Evolutionary conservation across 306 rosid genomes (phyloP).

Genomic region (Acacia melanoxylon): DNA sequence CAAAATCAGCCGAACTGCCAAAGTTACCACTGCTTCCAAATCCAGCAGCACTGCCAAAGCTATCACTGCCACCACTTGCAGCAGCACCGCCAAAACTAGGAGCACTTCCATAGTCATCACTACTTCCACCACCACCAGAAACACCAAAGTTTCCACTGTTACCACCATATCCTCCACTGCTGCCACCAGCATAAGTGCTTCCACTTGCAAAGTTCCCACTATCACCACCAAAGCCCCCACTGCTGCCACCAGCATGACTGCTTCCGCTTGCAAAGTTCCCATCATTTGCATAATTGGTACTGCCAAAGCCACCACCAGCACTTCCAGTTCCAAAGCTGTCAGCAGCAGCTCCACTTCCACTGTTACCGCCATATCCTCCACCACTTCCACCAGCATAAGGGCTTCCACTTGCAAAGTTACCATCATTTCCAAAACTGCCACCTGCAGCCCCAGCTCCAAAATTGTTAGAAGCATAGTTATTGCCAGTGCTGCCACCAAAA

Average conservation of each 20-base stretch:
- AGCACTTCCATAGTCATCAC: constrained; percentile 31
- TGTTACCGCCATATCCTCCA: constrained; percentile 23
- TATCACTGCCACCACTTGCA: constrained; percentile 1
- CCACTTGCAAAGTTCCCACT: constrained; percentile 31
- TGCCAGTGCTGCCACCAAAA: constrained; percentile 35
- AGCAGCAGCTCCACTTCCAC: constrained; percentile 19
- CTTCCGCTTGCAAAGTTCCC: constrained; percentile 36
- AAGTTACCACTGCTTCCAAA: background rate
- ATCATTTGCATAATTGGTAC: constrained; percentile 33
- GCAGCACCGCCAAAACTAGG: constrained; percentile 26
- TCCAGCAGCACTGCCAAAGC: constrained; percentile 21
- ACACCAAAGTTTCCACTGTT: constrained; percentile 24
- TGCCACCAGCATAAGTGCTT: constrained; percentile 33
- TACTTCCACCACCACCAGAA: constrained; percentile 31
- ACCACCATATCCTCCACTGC: constrained; percentile 39
- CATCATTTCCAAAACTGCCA: constrained; percentile 33
- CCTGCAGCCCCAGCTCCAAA: constrained; percentile 1
- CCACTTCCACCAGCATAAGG: constrained; percentile 30
- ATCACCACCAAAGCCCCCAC: constrained; percentile 37
- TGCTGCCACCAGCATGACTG: constrained; percentile 27
- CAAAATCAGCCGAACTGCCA: constrained; percentile 19
- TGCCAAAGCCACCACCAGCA: constrained; percentile 26
- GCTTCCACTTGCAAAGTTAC: constrained; percentile 26
- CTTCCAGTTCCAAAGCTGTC: constrained; percentile 34
- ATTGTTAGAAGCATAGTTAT: constrained; percentile 24